Conservation (phyloP, 2,329 filamentous ascomycete species). For the Tricladium varicosporioides region DNA sequence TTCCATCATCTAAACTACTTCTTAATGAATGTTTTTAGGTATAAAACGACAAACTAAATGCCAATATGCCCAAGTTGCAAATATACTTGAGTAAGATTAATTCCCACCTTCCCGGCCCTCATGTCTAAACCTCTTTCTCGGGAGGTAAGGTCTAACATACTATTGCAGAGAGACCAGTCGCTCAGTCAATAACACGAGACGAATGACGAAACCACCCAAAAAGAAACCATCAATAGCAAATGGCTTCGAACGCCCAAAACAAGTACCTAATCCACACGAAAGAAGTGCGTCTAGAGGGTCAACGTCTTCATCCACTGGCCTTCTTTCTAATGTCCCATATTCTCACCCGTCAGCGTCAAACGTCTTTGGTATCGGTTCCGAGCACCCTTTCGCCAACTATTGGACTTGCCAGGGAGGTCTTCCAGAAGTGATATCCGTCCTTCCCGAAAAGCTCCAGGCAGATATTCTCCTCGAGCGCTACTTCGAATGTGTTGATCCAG, state of each 20-base stretch:
- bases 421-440: conserved; percentile 70
- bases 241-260: conserved; percentile 24
- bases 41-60: conserved; percentile 76
- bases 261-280: conserved; percentile 22
- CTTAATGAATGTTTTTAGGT: conserved; percentile 43
- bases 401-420: conserved; percentile 79
- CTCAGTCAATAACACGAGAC: conserved; percentile 49
- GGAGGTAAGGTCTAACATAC: conserved; percentile 1
- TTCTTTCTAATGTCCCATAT: conserved; percentile 72
- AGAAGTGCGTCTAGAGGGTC: conserved; percentile 28
- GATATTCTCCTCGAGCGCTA: conserved; percentile 66
- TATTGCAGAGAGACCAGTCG: conserved; percentile 54
- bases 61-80: conserved; percentile 73
- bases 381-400: conserved; percentile 80
- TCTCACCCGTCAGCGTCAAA: conserved; percentile 70
- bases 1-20: neutral
- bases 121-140: no score
- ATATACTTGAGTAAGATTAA: conserved; percentile 66
- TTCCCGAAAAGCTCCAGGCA: conserved; percentile 73
- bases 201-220: conserved; percentile 57
- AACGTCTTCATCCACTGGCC: conserved; percentile 46
- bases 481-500: conserved; percentile 72
- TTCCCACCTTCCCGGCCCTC: neutral
- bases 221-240: conserved; percentile 41
- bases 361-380: conserved; percentile 76